phyloP scores from a whole-genome alignment of 306 rosid species.

The Citrullus mucosospermus region DNA sequence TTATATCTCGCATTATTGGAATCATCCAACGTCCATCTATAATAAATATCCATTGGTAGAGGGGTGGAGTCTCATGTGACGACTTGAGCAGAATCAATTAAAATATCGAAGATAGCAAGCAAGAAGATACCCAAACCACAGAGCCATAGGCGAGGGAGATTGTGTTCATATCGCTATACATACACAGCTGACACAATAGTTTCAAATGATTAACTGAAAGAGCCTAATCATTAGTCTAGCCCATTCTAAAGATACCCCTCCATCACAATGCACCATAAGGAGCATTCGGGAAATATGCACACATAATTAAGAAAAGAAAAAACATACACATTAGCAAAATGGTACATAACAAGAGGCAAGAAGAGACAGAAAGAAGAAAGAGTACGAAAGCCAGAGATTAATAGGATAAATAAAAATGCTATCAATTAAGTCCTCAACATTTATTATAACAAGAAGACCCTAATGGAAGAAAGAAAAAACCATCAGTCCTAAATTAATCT shows the following conservation, averaged over 20 bases:
- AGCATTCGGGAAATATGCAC: background rate
- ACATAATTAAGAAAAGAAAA: background rate
- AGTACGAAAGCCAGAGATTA: background rate
- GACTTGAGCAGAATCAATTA: background rate
- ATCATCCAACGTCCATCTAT: background rate
- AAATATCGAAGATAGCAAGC: background rate
- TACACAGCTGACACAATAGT: background rate
- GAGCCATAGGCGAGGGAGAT: background rate
- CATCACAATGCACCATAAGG: background rate
- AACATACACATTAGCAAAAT: background rate
- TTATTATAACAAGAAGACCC: background rate
- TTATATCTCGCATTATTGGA: background rate
- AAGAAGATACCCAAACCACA: background rate
- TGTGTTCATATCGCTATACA: constrained; percentile 7
- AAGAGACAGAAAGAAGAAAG: background rate
- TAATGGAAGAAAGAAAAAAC: background rate
- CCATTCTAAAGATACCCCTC: background rate
- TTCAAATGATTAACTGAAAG: background rate
- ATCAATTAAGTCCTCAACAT: background rate
- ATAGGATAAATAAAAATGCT: background rate
- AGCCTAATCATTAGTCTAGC: background rate
- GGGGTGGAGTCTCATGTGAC: background rate
- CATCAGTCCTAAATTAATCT: background rate
- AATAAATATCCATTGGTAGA: background rate
- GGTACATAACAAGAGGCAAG: background rate